Base-by-base conservation (phyloP, 2,329 filamentous ascomycete genomes). In the Cladosporium sp. region DNA sequence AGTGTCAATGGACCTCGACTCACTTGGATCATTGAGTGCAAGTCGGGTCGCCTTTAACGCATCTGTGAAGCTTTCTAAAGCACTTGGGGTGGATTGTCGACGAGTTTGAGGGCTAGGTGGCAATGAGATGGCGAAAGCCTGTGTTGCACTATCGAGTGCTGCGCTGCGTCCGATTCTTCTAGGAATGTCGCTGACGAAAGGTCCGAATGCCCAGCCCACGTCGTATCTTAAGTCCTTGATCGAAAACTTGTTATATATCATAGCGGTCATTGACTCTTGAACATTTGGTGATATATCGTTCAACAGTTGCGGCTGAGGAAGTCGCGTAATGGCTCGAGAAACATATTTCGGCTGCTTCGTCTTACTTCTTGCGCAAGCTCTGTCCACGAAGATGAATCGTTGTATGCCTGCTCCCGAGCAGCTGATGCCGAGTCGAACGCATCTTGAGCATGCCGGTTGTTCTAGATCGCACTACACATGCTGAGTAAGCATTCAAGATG, bases 331-430 rank as follows among this genome's bases (percentile, higher is more conserved):
- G 3, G 25, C 43, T 2, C 12, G 43, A 9, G 5, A 22, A 47
- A 5, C 22, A n/a, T 30, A 25, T 3, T 17, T 47, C 30, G 6
- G 17, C 15, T 47, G 47, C 37, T 43, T 17, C 17, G 38, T 17
- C 12, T 51, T 34, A n/a, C 39, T 9, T 19, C 22, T 22, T 9
- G 37, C 28, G 5, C 19, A 12, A 5, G 36, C 14, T 6, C 51
- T 51, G 19, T 49, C 37, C 14, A 47, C 51, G 25, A 63, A 63
- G 38, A 60, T 60, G 61, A 47, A 63, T 20, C 61, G 37, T 30
- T 42, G 56, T 11, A 56, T 49, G 30, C 61, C 61, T 3, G 22
- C 52, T 22, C 61, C 61, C n/a, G 47, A 45, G 22, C 61, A 63
- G 3, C 22, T 15, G 8, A 63, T 28, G 14, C 30, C 28, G 6